These are phyloP conservation scores for Phialophora tarda DNA, from an alignment of 2,329 filamentous ascomycete species.

Conservation along the genomic window DNA sequence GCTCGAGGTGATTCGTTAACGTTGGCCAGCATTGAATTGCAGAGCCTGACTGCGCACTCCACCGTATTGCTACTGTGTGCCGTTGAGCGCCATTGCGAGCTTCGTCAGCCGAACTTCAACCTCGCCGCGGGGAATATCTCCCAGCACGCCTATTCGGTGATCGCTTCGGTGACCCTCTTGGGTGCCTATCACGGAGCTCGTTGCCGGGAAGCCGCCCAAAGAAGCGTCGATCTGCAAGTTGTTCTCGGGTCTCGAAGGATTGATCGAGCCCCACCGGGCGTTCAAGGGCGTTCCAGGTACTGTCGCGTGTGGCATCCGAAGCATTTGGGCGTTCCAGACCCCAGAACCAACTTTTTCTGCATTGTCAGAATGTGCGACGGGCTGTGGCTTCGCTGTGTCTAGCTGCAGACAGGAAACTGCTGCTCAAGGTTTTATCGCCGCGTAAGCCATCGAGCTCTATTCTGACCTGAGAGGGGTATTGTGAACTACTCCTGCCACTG, in stretches of 20 bases:
- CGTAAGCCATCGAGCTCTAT: not conserved
- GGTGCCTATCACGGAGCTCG: not conserved
- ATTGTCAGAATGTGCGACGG: not conserved
- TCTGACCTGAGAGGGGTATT: not conserved
- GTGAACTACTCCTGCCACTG: not conserved
- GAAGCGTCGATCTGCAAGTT: not conserved
- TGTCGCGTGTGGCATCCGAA: not conserved
- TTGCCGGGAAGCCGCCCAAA: not conserved
- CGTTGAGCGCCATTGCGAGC: not conserved
- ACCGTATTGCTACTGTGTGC: conserved; percentile 10
- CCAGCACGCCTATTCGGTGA: not conserved
- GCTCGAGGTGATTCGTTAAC: conserved; percentile 14
- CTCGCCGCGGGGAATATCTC: not conserved
- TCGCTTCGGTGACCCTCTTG: not conserved
- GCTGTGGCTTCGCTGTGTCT: not conserved
- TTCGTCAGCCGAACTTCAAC: not conserved
- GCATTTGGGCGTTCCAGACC: conserved; percentile 19
- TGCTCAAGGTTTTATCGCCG: not conserved
- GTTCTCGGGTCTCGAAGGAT: not conserved
- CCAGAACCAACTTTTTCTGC: not conserved
- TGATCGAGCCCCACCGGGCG: conserved; percentile 2
- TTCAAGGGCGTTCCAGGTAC: not conserved
- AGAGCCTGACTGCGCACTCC: not conserved
- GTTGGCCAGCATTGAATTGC: conserved; percentile 2
- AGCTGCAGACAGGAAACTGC: not conserved